Conservation (phyloP, 345 rosid species). For the Populus davidiana region DNA sequence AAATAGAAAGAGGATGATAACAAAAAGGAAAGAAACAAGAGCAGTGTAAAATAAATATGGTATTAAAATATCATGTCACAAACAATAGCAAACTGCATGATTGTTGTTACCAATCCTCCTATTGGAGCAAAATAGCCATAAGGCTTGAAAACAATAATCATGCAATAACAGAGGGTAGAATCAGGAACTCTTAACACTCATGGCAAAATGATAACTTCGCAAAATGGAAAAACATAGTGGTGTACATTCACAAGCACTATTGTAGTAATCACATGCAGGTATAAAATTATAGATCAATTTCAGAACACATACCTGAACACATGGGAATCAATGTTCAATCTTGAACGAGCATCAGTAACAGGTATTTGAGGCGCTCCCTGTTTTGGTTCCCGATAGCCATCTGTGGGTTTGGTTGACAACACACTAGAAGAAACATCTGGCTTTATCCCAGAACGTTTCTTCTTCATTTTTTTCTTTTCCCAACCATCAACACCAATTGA, state of each 20-base stretch:
- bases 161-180: not conserved
- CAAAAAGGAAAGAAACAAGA: not conserved
- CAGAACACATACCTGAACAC: slow-evolving; percentile 58
- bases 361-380: slow-evolving; percentile 66
- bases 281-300: not conserved
- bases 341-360: slow-evolving; percentile 51
- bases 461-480: slow-evolving; percentile 90
- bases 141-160: not conserved
- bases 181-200: not conserved
- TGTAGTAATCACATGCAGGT: not conserved
- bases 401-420: slow-evolving; percentile 50
- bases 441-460: slow-evolving; percentile 85
- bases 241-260: not conserved
- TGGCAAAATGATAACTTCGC: not conserved
- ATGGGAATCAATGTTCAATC: slow-evolving; percentile 68
- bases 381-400: slow-evolving; percentile 72
- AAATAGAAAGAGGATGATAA: slow-evolving; percentile 4
- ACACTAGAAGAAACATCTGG: slow-evolving; percentile 52
- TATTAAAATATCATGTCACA: not conserved
- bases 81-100: not conserved
- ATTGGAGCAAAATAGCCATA: not conserved
- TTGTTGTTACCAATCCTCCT: not conserved
- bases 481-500: slow-evolving; percentile 76
- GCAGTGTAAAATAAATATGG: not conserved
- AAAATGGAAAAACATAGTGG: not conserved